These are phyloP conservation scores for Harringtonia aguacate DNA, from an alignment of 2,329 filamentous ascomycete genomes.

Conservation along the genomic window DNA sequence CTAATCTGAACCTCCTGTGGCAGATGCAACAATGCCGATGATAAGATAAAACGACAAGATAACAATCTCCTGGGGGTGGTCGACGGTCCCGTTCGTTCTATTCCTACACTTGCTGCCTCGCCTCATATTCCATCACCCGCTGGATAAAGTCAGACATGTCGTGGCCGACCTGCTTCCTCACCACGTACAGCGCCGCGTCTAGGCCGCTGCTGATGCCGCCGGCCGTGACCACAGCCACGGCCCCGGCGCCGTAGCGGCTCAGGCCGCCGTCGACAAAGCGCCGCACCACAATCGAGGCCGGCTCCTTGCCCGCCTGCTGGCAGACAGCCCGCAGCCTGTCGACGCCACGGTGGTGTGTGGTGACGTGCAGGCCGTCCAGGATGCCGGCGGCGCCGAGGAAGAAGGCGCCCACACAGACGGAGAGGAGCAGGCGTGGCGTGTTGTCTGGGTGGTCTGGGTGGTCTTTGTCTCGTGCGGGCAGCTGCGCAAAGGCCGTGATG, in stretches of 20 bases:
- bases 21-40: no score
- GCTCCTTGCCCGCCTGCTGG: background rate
- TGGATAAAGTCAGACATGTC: background rate
- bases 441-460: no score
- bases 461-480: background rate
- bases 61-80: no score
- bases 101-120: background rate
- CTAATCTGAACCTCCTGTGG: no score
- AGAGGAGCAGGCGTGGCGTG: background rate
- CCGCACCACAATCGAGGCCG: background rate
- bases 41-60: no score
- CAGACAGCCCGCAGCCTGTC: background rate
- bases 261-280: background rate
- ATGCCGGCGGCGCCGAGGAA: background rate
- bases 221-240: background rate
- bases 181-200: background rate
- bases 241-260: background rate
- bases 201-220: background rate
- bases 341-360: background rate
- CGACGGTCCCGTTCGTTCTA: background rate
- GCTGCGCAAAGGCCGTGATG: background rate
- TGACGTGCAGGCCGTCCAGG: background rate
- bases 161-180: background rate
- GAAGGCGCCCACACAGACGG: background rate
- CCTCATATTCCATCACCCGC: background rate